Evolutionary conservation across 768 basidiomycete genomes (phyloP).

Genomic region (Cantharellus anzutake): DNA sequence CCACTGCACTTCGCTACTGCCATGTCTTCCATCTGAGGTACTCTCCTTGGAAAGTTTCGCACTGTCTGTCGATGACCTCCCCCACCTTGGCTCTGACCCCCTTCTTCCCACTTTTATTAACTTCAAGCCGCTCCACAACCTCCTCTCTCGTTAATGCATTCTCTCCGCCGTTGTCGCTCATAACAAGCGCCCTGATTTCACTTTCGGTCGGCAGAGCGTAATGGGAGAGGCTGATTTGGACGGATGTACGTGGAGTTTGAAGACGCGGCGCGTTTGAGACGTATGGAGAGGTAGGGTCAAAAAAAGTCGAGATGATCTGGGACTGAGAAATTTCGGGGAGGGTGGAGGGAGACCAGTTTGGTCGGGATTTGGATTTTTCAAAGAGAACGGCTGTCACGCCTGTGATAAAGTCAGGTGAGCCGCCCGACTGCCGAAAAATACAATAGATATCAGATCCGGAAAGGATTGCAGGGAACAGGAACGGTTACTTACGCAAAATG

Average conservation of each 20-base stretch:
- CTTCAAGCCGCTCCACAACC: constrained; percentile 35
- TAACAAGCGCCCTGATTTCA: constrained; percentile 47
- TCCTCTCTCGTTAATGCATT: constrained; percentile 44
- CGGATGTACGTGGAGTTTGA: constrained; percentile 17
- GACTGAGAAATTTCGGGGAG: constrained; percentile 37
- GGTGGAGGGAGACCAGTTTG: constrained; percentile 52
- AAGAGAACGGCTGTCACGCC: constrained; percentile 59
- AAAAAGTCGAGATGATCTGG: constrained; percentile 46
- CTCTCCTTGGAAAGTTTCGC: constrained; percentile 34
- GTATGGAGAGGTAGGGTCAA: constrained; percentile 31
- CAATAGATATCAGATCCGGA: constrained; percentile 10
- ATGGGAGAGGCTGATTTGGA: constrained; percentile 18
- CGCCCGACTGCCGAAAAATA: constrained; percentile 33
- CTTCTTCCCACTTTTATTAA: constrained; percentile 29
- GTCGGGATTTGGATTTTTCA: constrained; percentile 25
- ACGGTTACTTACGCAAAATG: constrained; percentile 56
- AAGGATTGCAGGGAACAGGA: constrained; percentile 3
- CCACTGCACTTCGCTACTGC: no score
- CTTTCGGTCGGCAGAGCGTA: constrained; percentile 61
- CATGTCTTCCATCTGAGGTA: constrained; percentile 1
- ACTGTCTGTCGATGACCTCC: constrained; percentile 56
- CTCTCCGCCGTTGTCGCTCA: constrained; percentile 40
- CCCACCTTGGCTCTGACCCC: constrained; percentile 60
- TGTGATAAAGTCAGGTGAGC: constrained; percentile 62
- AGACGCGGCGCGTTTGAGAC: constrained; percentile 24